These are phyloP conservation scores for Phylloporus rhodoxanthus DNA, from an alignment of 768 basidiomycete genomes.

Conservation along the genomic window DNA sequence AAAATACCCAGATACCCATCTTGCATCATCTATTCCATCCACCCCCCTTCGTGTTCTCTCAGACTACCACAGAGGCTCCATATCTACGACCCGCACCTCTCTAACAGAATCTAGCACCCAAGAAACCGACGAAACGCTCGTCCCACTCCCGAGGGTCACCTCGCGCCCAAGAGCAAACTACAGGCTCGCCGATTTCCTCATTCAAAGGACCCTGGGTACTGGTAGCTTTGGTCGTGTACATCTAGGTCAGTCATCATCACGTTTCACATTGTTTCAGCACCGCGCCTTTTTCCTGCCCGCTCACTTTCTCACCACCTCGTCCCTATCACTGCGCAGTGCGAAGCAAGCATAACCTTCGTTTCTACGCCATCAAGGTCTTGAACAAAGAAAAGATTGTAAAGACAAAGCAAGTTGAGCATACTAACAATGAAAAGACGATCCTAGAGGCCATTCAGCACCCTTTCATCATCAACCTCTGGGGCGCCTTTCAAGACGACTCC, in stretches of 20 bases:
- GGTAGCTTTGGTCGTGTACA: conserved; percentile 98
- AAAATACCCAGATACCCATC: conserved; percentile 8
- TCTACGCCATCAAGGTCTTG: conserved; percentile 93
- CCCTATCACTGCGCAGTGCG: conserved; percentile 47
- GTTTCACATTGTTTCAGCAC: too few relatives aligned
- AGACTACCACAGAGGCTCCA: conserved; percentile 57
- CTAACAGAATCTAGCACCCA: conserved; percentile 44
- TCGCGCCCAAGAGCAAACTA: conserved; percentile 61
- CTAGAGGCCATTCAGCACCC: conserved; percentile 82
- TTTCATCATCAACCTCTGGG: conserved; percentile 96
- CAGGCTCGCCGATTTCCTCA: conserved; percentile 68
- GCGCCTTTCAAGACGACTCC: conserved; percentile 82
- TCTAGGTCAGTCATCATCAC: conserved; percentile 47
- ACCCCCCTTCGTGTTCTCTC: conserved; percentile 28
- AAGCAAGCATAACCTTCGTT: conserved; percentile 90
- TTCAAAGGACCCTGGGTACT: conserved; percentile 82
- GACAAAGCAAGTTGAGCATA: conserved; percentile 95
- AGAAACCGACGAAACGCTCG: conserved; percentile 32
- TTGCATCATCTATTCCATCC: not conserved
- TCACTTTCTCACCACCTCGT: conserved; percentile 1
- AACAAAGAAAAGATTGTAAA: conserved; percentile 88
- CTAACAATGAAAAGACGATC: conserved; percentile 90
- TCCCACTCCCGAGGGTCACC: conserved; percentile 31
- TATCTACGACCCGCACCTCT: conserved; percentile 63
- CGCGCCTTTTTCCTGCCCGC: not conserved